Base-by-base conservation (phyloP, 257 asterid genomes). In the Fraxinus quadrangulata region DNA sequence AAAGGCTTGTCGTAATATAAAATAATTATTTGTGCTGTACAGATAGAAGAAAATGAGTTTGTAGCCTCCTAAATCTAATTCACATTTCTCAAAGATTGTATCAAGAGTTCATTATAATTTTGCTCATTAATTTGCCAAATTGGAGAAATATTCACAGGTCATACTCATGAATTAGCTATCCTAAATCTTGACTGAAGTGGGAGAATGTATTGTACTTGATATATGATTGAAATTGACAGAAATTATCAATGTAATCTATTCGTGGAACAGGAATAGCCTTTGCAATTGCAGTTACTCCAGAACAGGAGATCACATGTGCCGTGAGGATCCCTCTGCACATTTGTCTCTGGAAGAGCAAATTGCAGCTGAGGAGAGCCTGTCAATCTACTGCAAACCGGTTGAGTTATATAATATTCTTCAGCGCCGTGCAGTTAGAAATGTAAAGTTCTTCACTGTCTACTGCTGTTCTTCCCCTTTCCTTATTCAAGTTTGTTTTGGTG, bases 341-440 rank as follows among this genome's bases (percentile, higher is more conserved):
- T 89, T 96, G 87, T 89, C 98, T 76, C 88, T 92, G 26, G 98
- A 94, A 80, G 97, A 91, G 88, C 94, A 92, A 85, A 87, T 84
- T 81, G 96, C 92, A 72, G 97, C 97, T 36, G 98, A 96, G 88
- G 97, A 92, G 86, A 92, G 98, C 87, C 94, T 94, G 47, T 86
- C 97, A 67, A 84, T 77, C 75, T 96, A 94, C 80, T 93, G 98
- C 93, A 96, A 96, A 88, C 99, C 99, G 26, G 97, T 96, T 75
- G 99, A 96, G 47, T 78, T 94, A 69, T 94, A 94, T 84, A 96
- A 96, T 84, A 94, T 94, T 77, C 92, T 96, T 75, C 97, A 94
- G 83, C 98, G 97, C 47, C 96, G 98, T 39, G 92, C 96, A 67
- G 81, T 85, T 80, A 84, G 83, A 83, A 91, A 94, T 83, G 98